Evolutionary conservation across 2,329 filamentous ascomycete genomes (phyloP), one percentile per base, ranked within the genome.

Genomic region (Ascochyta rabiei): DNA sequence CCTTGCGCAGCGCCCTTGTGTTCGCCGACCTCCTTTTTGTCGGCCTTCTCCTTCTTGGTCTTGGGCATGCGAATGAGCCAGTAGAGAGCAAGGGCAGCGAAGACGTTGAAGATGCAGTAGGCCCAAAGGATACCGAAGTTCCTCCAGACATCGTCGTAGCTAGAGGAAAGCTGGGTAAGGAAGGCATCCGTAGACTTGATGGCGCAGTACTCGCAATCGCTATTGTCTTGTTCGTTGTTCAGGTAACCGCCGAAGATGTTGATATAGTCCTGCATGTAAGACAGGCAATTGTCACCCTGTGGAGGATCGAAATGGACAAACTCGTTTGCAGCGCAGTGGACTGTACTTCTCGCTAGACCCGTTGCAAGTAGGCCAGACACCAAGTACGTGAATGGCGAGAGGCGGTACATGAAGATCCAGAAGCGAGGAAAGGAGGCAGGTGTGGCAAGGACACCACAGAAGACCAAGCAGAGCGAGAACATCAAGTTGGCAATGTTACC

Each of bases 401-500:
- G 76, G n/a, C 84, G 81, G 72, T 90, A 89, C 88, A 91, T 90
- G 76, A 89, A 91, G 58, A 85, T 86, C 89, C 89, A 91, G 77
- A 91, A 91, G 1, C 83, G 80, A 0, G 88, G 88, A 2, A 91
- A 78, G 0, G 79, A 78, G 2, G 68, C 54, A 0, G 86, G 82
- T 0, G 80, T 73, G 52, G 86, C 84, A 43, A 90, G 76, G 6
- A 90, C 86, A 69, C 86, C 72, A 67, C 87, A 90, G 81, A 93
- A 93, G 65, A 91, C 84, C 48, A 93, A 80, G 56, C 82, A 86
- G 49, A 93, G 80, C 31, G 83, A 86, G 78, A 93, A 93, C 64
- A 89, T 77, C 54, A 93, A 72, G 59, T 91, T 90, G 65, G 89
- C 89, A 57, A 95, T 79, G 74, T 91, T 91, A 47, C 86, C 89